Evolutionary conservation across 768 basidiomycete species (phyloP).

Genomic region (Dictyophora rubrovolvata): DNA sequence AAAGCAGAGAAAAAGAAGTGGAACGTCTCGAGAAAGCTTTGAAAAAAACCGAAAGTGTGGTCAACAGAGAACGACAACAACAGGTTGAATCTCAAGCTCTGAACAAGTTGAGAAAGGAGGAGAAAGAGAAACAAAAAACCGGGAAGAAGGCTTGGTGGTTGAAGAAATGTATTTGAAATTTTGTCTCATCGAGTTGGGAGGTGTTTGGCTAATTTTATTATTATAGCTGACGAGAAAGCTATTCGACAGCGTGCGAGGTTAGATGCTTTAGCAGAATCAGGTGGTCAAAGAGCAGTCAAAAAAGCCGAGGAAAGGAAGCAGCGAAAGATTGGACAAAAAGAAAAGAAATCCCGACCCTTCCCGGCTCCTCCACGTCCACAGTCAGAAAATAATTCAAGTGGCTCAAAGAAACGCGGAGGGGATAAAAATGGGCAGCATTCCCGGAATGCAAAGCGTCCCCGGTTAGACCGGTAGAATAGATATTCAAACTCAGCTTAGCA

Average conservation of each 20-base stretch:
- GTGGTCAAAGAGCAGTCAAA: slow-evolving; percentile 74
- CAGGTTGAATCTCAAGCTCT: slow-evolving; percentile 64
- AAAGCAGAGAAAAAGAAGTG: slow-evolving; percentile 59
- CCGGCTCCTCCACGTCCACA: slow-evolving; percentile 14
- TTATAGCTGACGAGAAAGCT: slow-evolving; percentile 66
- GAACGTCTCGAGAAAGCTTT: slow-evolving; percentile 59
- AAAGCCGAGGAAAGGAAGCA: slow-evolving; percentile 85
- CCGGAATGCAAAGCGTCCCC: neutral
- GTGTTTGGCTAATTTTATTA: neutral
- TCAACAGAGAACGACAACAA: slow-evolving; percentile 63
- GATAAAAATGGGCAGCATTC: neutral
- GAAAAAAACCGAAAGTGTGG: slow-evolving; percentile 65
- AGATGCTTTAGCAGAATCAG: slow-evolving; percentile 64
- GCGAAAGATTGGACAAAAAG: slow-evolving; percentile 78
- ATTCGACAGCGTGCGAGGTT: slow-evolving; percentile 65
- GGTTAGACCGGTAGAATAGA: neutral
- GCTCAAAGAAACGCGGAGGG: neutral
- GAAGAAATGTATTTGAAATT: slow-evolving; percentile 55
- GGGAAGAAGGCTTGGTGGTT: slow-evolving; percentile 83
- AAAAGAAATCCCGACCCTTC: slow-evolving; percentile 78
- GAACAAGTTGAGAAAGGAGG: slow-evolving; percentile 38
- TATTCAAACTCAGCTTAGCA: slow-evolving; percentile 4
- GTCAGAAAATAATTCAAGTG: neutral
- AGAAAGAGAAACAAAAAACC: slow-evolving; percentile 53
- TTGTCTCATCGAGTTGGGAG: neutral